Conservation (phyloP, 1,284 basidiomycete species). For the Farysia itapuensis region DNA sequence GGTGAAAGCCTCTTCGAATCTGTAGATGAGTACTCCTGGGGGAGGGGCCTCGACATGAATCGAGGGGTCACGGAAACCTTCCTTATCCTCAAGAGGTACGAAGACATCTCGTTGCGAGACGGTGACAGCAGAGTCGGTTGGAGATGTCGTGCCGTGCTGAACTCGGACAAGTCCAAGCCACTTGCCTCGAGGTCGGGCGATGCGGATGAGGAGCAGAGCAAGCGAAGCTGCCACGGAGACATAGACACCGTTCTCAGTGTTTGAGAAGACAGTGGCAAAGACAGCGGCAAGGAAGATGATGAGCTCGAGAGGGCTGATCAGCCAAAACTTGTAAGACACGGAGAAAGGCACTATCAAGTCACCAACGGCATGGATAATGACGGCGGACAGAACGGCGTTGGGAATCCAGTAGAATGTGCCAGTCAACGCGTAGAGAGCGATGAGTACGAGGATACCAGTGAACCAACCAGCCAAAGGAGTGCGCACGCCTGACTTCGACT, state of each 20-base stretch:
- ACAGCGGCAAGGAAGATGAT: slow-evolving; percentile 87
- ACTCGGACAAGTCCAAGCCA: slow-evolving; percentile 79
- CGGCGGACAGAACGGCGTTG: slow-evolving; percentile 73
- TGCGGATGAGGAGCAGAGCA: slow-evolving; percentile 80
- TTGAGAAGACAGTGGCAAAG: slow-evolving; percentile 68
- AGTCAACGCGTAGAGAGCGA: slow-evolving; percentile 84
- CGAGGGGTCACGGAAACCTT: slow-evolving; percentile 70
- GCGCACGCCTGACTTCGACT: slow-evolving; percentile 92
- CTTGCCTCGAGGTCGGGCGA: slow-evolving; percentile 86
- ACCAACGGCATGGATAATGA: slow-evolving; percentile 88
- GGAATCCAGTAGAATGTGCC: slow-evolving; percentile 62
- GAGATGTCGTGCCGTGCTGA: slow-evolving; percentile 52
- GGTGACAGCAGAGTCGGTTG: slow-evolving; percentile 20
- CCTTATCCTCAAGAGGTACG: slow-evolving; percentile 70
- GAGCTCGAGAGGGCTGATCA: slow-evolving; percentile 88
- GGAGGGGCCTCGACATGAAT: slow-evolving; percentile 76
- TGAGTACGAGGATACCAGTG: slow-evolving; percentile 83
- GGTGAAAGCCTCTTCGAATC: slow-evolving; percentile 88
- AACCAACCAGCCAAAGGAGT: slow-evolving; percentile 88
- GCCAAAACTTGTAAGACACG: slow-evolving; percentile 90
- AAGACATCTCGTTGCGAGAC: slow-evolving; percentile 68
- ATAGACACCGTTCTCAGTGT: slow-evolving; percentile 92
- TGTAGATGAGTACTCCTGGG: slow-evolving; percentile 87
- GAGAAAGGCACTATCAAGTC: slow-evolving; percentile 85
- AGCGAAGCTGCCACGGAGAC: slow-evolving; percentile 79